phyloP scores from a whole-genome alignment of 2,329 filamentous ascomycete species.

The Calonectria crousiana region DNA sequence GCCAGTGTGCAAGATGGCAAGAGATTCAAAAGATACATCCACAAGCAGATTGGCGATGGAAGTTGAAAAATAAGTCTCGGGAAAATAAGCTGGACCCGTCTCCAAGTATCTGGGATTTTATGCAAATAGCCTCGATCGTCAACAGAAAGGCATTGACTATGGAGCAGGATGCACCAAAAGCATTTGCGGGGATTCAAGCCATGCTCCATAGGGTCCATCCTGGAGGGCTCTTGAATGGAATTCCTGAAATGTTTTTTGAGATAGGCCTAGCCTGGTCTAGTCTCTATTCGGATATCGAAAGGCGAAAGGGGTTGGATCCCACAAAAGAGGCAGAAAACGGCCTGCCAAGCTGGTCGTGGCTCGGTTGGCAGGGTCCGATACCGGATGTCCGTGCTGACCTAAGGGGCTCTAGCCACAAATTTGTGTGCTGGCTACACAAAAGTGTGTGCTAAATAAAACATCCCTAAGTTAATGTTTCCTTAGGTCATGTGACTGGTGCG shows the following conservation, averaged over 20 bases:
- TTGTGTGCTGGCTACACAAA: too few species aligned
- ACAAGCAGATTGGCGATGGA: constrained; percentile 8
- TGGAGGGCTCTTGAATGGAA: constrained; percentile 21
- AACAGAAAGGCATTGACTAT: constrained; percentile 27
- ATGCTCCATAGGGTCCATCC: constrained; percentile 29
- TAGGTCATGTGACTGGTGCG: too few species aligned
- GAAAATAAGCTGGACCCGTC: constrained; percentile 17
- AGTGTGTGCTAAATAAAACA: too few species aligned
- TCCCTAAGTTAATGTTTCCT: too few species aligned
- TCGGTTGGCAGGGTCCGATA: constrained; percentile 23
- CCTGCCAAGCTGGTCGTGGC: constrained; percentile 30
- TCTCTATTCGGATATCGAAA: constrained; percentile 21
- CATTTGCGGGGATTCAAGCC: constrained; percentile 27
- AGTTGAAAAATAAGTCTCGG: not conserved
- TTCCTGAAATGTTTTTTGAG: constrained; percentile 28
- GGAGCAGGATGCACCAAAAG: constrained; percentile 22
- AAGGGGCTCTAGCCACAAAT: too few species aligned
- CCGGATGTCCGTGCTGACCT: too few species aligned
- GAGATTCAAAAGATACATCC: constrained; percentile 6
- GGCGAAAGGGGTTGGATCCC: not conserved
- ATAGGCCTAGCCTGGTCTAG: constrained; percentile 20
- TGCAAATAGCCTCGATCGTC: constrained; percentile 16
- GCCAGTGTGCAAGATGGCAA: constrained; percentile 24
- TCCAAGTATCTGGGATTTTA: constrained; percentile 27
- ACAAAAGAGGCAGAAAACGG: not conserved